Conservation (phyloP, 805 yeast genomes). For the Candida easanensis region DNA sequence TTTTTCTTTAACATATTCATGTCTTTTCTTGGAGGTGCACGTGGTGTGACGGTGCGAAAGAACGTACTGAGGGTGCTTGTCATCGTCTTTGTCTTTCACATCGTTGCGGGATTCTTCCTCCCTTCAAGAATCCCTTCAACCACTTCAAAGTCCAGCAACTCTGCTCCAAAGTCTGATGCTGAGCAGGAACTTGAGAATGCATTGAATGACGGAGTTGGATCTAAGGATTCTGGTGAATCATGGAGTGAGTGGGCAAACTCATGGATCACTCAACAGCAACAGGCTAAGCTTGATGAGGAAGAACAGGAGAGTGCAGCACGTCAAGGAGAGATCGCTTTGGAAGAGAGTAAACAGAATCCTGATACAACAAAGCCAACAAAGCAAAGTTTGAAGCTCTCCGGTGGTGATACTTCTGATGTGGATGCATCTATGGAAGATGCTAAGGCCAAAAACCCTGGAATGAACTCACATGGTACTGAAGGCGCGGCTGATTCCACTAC, state of each 20-base stretch:
- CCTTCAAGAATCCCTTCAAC: constrained; percentile 3
- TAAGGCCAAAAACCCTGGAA: neutral
- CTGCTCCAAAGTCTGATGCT: neutral
- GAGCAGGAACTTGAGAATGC: constrained; percentile 4
- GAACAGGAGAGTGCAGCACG: neutral
- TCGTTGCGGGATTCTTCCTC: constrained; percentile 8
- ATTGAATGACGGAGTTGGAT: neutral
- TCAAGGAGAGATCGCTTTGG: neutral
- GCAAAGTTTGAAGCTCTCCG: neutral
- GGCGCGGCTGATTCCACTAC: neutral
- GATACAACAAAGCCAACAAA: neutral
- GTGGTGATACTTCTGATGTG: neutral
- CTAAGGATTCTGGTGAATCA: neutral
- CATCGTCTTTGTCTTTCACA: constrained; percentile 10
- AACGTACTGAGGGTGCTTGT: constrained; percentile 10
- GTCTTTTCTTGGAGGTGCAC: neutral
- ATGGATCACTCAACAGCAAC: constrained; percentile 4
- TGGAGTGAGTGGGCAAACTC: constrained; percentile 8
- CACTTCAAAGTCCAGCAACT: neutral
- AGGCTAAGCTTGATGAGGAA: neutral
- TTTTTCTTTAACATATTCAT: too few species aligned
- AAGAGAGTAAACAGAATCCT: neutral
- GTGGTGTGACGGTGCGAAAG: constrained; percentile 7
- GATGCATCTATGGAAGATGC: neutral
- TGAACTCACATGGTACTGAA: neutral